Conservation (phyloP, 768 basidiomycete genomes). For the Botryobasidium botryosum region DNA sequence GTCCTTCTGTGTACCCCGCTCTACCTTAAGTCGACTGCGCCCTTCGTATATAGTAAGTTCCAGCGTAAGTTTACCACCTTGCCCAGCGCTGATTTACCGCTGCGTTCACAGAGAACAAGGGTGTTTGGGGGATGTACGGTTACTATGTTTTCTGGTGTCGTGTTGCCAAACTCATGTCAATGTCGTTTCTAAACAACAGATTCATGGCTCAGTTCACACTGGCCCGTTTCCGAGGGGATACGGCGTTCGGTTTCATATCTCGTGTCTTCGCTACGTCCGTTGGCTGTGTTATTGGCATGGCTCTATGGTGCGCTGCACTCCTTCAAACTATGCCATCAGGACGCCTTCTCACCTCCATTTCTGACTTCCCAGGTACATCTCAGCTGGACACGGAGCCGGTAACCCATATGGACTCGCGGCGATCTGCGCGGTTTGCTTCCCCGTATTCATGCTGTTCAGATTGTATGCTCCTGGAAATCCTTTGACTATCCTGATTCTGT, state of each 20-base stretch:
- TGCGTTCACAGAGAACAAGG: constrained; percentile 37
- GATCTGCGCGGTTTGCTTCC: constrained; percentile 49
- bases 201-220: constrained; percentile 64
- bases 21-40: no score
- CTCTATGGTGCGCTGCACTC: constrained; percentile 55
- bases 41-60: no score
- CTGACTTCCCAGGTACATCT: constrained; percentile 40
- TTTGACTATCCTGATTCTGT: constrained; percentile 39
- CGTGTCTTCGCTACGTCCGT: constrained; percentile 48
- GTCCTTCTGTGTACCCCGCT: no score
- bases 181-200: constrained; percentile 22
- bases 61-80: no score
- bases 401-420: constrained; percentile 57
- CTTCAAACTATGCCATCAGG: no score
- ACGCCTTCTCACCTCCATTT: no score
- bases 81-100: no score
- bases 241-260: constrained; percentile 43
- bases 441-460: constrained; percentile 51
- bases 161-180: no score
- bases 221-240: constrained; percentile 59
- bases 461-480: constrained; percentile 60
- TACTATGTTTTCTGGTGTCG: background rate
- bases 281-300: constrained; percentile 43
- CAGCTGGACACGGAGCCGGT: constrained; percentile 39
- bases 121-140: constrained; percentile 56